Evolutionary conservation across 352 stramenopile genomes (phyloP), one percentile per base, ranked within the genome.

Genomic region (Pythium sukuiense): DNA sequence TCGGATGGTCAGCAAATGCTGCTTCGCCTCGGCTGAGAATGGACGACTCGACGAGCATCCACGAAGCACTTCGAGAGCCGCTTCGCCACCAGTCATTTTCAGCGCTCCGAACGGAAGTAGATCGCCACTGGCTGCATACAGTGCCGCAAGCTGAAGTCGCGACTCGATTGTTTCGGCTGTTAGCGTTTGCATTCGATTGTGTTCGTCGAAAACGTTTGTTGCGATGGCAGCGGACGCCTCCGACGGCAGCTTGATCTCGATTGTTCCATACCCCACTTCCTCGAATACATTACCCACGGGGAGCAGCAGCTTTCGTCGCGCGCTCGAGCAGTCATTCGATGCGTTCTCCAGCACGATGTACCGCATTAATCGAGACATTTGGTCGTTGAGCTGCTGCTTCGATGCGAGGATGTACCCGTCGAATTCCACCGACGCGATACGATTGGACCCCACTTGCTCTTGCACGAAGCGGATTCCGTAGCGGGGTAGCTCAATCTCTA

Each of bases 401-500:
- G 26, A 18, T 11, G 64, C 61, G 37, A 90, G 65, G 0, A 73
- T 8, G 18, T 81, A 88, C 0, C 78, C 80, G 12, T 74, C 66
- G 49, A 56, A 76, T 20, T 88, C 69, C 16, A 70, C 43, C 1
- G 78, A 87, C 7, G 54, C 43, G 0, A 87, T 46, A 4, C 70
- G 35, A 18, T 33, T 39, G 6, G 13, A 18, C 1, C 41, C 16
- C 1, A 8, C 16, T 32, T 43, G 20, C 9, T 75, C 63, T 4
- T 81, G 30, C 1, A 53, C 29, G 65, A 90, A 85, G 1, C 52
- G 76, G 50, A 87, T 46, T 4, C 73, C 71, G n/a, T 73, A 87
- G 0, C 82, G 65, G 2, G 80, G 80, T 0, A 89, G 33, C 9
- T 80, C 70, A 46, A 89, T 65, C 11, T 79, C 74, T 6, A 88